phyloP scores from a whole-genome alignment of 2,329 filamentous ascomycete genomes.

The Byssothecium circinans region DNA sequence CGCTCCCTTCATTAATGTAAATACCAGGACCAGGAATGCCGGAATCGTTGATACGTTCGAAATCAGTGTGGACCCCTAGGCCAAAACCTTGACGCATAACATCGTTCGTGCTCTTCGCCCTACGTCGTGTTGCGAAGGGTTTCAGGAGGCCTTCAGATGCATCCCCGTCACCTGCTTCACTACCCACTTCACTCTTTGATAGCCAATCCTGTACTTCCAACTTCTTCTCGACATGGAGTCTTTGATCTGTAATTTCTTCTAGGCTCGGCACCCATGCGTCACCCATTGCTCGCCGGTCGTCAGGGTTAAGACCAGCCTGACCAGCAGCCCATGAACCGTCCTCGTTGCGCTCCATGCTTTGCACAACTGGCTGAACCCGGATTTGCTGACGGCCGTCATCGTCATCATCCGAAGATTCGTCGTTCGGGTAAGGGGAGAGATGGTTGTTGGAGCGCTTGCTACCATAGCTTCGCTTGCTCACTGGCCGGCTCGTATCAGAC shows the following conservation, averaged over 20 bases:
- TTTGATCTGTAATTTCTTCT: conserved; percentile 53
- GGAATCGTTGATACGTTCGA: conserved; percentile 40
- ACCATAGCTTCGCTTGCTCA: conserved; percentile 41
- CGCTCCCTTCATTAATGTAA: conserved; percentile 44
- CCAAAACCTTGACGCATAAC: conserved; percentile 29
- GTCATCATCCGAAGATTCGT: conserved; percentile 38
- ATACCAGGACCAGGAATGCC: conserved; percentile 56
- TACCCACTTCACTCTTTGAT: conserved; percentile 49
- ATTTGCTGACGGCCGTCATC: conserved; percentile 20
- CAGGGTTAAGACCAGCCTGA: conserved; percentile 52
- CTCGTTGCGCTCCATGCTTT: conserved; percentile 39
- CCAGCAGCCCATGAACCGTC: conserved; percentile 53
- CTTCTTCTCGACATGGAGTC: conserved; percentile 54
- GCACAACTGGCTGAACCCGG: conserved; percentile 32
- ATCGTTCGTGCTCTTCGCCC: conserved; percentile 53
- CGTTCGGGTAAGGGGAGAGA: conserved; percentile 41
- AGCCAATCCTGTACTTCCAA: conserved; percentile 58
- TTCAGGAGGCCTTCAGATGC: conserved; percentile 30
- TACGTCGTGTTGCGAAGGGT: conserved; percentile 40
- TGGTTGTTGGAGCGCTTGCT: conserved; percentile 41
- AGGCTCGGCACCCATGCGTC: conserved; percentile 51
- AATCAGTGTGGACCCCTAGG: conserved; percentile 35
- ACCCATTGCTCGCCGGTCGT: conserved; percentile 45
- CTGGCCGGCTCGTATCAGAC: conserved; percentile 36
- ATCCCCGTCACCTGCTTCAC: conserved; percentile 48